Conservation (phyloP, 768 basidiomycete genomes). For the Tricholoma matsutake region DNA sequence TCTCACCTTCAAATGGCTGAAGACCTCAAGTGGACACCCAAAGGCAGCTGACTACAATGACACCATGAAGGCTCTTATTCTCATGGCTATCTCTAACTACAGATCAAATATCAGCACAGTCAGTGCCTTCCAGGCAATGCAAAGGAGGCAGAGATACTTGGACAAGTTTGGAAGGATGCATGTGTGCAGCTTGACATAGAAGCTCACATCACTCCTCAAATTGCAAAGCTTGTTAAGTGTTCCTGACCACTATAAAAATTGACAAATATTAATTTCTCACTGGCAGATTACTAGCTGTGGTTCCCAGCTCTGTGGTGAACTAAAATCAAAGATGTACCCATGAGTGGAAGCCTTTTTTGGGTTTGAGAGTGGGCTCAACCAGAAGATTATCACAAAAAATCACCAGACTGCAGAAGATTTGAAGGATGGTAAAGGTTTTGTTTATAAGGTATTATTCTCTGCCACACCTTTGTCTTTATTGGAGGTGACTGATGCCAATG, state of each 20-base stretch:
- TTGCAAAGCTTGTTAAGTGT: conserved; percentile 17
- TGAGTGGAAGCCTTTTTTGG: conserved; percentile 18
- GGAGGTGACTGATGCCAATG: neutral
- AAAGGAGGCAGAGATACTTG: conserved; percentile 9
- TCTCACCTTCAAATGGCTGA: neutral
- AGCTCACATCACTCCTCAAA: conserved; percentile 7
- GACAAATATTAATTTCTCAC: neutral
- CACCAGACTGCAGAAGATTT: conserved; percentile 17
- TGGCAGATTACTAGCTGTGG: conserved; percentile 14
- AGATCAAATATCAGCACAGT: conserved; percentile 15
- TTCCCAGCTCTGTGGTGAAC: conserved; percentile 19
- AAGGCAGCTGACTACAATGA: conserved; percentile 1
- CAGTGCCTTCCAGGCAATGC: conserved; percentile 18
- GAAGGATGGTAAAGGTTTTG: conserved; percentile 14
- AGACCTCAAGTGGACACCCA: conserved; percentile 8
- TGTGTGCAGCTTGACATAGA: conserved; percentile 8
- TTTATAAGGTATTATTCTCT: conserved; percentile 15
- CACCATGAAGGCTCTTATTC: conserved; percentile 17
- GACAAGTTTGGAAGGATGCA: conserved; percentile 12
- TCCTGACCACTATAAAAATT: neutral
- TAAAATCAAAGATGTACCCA: conserved; percentile 14
- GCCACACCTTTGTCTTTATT: neutral
- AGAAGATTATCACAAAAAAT: conserved; percentile 14
- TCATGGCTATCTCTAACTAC: conserved; percentile 12
- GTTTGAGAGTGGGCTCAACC: conserved; percentile 18